Base-by-base conservation (phyloP, 2,329 filamentous ascomycete genomes). In the Xylaria sp. region DNA sequence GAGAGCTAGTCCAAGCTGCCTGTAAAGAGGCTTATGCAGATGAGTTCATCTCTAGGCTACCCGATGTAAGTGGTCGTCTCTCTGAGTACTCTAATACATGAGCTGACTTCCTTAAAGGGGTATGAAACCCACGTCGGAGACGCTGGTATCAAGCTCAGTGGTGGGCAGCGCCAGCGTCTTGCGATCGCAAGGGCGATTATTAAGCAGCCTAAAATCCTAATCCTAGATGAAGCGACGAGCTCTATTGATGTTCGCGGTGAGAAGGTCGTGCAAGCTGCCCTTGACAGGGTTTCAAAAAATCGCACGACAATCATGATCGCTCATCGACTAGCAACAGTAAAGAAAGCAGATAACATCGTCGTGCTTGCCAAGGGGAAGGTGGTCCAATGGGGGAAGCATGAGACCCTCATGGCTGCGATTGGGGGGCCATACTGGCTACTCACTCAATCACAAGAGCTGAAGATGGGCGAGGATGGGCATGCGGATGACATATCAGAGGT, bases 301-400 rank as follows among this genome's bases (percentile, higher is more conserved):
- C 82, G 89, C 17, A 92, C 90, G 0, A 91, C 88, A 0, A 87
- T 92, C 30, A 85, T 90, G 47, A 90, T 92, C 65, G 89, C 90
- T 0, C 88, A 90, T 76, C 21, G 88, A 80, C 81, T 89, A 0
- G 87, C 86, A 32, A 89, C 89, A 0, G 79, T 84, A 39, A 79
- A 81, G 59, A 79, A 79, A 36, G 80, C 81, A 0, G 79, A 82
- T 64, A 80, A 81, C 36, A 82, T 82, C n/a, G 78, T 81, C 4
- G 80, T 82, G 19, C 77, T 82, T 61, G 74, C 77, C 12, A 79
- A 90, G 73, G 93, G 93, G 2, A 82, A 85, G 59, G 86, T 93
- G 0, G 85, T 91, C 7, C 92, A 97, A 77, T 84, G 90, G 75
- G 93, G 93, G 0, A 93, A 87, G 0, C 93, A 97, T 71, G 88